These are phyloP conservation scores for Edaphochlamys debaryana DNA, from an alignment of 139 green algal species.

Conservation along the genomic window DNA sequence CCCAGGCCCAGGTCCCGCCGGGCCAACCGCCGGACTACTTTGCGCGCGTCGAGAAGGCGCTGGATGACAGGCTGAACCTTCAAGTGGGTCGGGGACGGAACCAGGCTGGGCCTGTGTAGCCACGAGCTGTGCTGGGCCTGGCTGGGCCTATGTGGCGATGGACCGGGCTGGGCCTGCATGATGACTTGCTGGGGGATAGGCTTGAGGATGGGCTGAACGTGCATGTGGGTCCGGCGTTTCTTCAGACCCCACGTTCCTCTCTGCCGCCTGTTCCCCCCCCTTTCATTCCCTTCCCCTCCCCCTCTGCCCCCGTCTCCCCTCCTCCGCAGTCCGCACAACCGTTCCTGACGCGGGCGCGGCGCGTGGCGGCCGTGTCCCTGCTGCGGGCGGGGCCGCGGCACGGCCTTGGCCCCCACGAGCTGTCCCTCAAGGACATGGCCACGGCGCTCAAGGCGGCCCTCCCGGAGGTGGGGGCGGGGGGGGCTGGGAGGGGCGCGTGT, in stretches of 20 bases:
- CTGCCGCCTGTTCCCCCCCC: too few species aligned
- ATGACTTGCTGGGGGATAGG: too few species aligned
- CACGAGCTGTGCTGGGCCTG: neutral
- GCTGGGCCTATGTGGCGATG: too few species aligned
- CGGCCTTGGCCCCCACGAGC: neutral
- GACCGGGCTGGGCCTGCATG: too few species aligned
- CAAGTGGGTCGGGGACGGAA: neutral
- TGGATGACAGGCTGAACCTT: neutral
- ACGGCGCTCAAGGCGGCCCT: neutral
- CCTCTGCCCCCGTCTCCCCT: too few species aligned
- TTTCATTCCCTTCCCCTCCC: too few species aligned
- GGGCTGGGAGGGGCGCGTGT: too few species aligned
- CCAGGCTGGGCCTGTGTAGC: neutral
- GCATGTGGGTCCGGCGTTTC: too few species aligned
- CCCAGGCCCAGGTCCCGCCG: too few species aligned
- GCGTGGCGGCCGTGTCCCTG: neutral
- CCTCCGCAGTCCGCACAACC: too few species aligned
- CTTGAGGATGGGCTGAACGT: too few species aligned
- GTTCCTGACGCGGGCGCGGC: neutral
- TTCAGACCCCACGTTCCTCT: too few species aligned
- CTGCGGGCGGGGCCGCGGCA: neutral
- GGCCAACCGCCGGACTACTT: slow-evolving; percentile 28
- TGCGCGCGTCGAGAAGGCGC: neutral
- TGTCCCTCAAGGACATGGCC: slow-evolving; percentile 14
- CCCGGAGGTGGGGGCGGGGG: slow-evolving; percentile 23